Conservation (phyloP, 2,329 filamentous ascomycete species). For the Ceratocystis eucalypticola region DNA sequence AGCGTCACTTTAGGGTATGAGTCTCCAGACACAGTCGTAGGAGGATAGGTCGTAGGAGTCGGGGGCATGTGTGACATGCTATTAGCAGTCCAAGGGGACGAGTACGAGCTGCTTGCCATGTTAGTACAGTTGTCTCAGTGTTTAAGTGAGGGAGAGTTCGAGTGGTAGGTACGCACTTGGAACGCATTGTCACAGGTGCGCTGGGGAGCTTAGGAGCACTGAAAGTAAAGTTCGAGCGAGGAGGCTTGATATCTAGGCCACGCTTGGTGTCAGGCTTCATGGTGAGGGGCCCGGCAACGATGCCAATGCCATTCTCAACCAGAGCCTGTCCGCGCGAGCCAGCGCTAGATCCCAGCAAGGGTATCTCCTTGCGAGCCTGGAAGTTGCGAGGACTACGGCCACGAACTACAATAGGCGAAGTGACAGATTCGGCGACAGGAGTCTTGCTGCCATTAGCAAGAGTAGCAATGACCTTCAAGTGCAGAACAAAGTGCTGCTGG, state of each 20-base stretch:
- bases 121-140: conserved; percentile 23
- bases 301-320: conserved; percentile 48
- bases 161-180: conserved; percentile 37
- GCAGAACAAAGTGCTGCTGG: conserved; percentile 88
- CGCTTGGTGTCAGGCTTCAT: conserved; percentile 44
- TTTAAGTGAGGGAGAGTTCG: not conserved
- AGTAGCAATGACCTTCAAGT: conserved; percentile 73
- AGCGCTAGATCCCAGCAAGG: conserved; percentile 63
- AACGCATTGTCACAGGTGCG: conserved; percentile 42
- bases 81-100: conserved; percentile 38
- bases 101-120: conserved; percentile 37
- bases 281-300: conserved; percentile 43
- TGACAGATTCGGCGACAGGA: conserved; percentile 69
- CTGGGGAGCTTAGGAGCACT: conserved; percentile 43
- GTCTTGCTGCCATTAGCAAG: conserved; percentile 72
- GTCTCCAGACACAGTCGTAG: conserved; percentile 37
- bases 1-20: conserved; percentile 42
- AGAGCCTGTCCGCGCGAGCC: conserved; percentile 64
- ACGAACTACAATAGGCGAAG: conserved; percentile 83
- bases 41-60: conserved; percentile 36
- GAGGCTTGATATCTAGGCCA: conserved; percentile 40
- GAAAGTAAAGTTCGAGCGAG: conserved; percentile 45
- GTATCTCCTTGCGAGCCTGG: conserved; percentile 83
- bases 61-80: conserved; percentile 37
- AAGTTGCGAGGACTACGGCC: conserved; percentile 91